Base-by-base conservation (phyloP, 2,329 filamentous ascomycete genomes). In the Fusarium clavum region DNA sequence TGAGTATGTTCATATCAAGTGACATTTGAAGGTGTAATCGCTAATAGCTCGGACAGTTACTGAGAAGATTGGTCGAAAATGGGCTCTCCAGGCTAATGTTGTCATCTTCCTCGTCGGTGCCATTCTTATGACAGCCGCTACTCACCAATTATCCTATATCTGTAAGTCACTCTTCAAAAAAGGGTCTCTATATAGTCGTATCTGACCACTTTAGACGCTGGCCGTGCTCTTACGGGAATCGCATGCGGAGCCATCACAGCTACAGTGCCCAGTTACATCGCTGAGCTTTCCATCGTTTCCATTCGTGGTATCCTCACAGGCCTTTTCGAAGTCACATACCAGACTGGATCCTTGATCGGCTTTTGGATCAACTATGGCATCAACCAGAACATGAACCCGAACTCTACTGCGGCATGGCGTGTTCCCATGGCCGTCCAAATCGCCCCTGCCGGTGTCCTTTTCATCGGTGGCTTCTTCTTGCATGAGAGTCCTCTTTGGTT, bases 191-290 rank as follows among this genome's bases (percentile, higher is more conserved):
- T 2, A 1, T 2, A 4, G 18, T 38, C 18, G 34, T n/a, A 3
- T 34, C 49, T 72, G 41, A 64, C 16, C 38, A 6, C 2, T 18
- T 3, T 14, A 90, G 87, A 88, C 84, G 74, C 83, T 83, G 58
- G 89, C 1, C 86, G 89, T 13, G 86, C 87, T 66, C 79, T 89
- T 34, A 87, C 85, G 3, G 87, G 87, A 3, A 83, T 87, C 75
- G 87, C 86, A 22, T 83, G 87, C 47, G 87, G 87, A n/a, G 76
- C 86, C 43, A 82, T 88, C 73, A 86, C 83, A 11, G 87, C 86
- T 73, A 86, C 85, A 8, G 86, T 91, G 5, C 89, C 88, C 5
- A 84, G 88, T 34, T 91, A 91, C 75, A 88, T 90, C 61, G 86
- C 88, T 12, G 89, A 91, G 75, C 85, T 87, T 57, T 87, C 88